These are phyloP conservation scores for Cucurbita pepo DNA, from an alignment of 306 rosid species.

Conservation along the genomic window DNA sequence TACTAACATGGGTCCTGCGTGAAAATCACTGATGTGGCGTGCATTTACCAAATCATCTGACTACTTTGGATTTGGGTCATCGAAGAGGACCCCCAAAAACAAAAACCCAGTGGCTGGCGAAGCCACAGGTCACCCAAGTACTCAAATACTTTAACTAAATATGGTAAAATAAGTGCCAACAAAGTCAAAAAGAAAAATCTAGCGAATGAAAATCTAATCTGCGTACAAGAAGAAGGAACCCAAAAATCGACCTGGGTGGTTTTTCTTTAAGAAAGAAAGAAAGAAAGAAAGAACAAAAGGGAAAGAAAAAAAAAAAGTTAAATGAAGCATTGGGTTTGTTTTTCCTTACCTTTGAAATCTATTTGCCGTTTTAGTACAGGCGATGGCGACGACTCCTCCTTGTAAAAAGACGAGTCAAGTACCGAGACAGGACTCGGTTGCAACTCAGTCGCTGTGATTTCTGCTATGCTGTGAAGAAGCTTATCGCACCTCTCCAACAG, in stretches of 20 bases:
- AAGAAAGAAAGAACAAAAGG: not conserved
- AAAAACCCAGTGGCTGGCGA: not conserved
- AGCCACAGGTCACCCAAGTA: not conserved
- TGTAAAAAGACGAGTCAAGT: conserved; percentile 74
- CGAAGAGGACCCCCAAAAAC: not conserved
- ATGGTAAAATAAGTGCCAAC: conserved; percentile 12
- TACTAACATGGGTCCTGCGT: not conserved
- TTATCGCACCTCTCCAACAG: conserved; percentile 73
- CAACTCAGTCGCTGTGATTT: conserved; percentile 54
- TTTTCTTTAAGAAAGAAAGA: not conserved
- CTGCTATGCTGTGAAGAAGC: conserved; percentile 68
- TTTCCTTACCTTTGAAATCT: conserved; percentile 54
- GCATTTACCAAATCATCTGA: not conserved
- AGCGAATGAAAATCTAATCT: conserved; percentile 2
- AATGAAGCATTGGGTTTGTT: not conserved
- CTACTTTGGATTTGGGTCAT: not conserved
- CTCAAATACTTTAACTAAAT: not conserved
- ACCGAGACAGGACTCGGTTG: conserved; percentile 97
- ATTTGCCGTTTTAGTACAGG: conserved; percentile 75
- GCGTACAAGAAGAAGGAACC: not conserved
- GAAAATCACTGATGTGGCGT: conserved; percentile 4
- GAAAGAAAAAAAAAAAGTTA: not conserved
- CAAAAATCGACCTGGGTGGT: not conserved
- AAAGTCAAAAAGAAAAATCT: conserved; percentile 13
- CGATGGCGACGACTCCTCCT: conserved; percentile 84